Evolutionary conservation across 495 filamentous ascomycete species (phyloP), one percentile per base, ranked within the genome.

Genomic region (Wilcoxina mikolae): DNA sequence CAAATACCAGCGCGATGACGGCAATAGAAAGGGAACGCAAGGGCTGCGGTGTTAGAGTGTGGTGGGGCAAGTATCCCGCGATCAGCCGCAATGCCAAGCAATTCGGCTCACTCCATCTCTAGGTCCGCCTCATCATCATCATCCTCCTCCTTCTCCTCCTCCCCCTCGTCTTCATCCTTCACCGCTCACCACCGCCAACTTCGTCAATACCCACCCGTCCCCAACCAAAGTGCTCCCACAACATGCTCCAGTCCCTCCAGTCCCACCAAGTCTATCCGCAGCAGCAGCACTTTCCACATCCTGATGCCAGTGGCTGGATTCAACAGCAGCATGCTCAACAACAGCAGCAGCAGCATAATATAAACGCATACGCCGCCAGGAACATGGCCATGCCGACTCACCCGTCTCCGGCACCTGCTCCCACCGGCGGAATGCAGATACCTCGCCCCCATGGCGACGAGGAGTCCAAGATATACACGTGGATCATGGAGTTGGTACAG

Each of bases 401-500:
- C 3, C 44, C 64, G 65, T 72, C 51, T 60, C 68, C 57, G 60
- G 69, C 52, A 64, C 76, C 52, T 70, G 76, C 47, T 71, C 72
- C 49, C 71, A 71, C 58, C 78, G 83, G 65, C 74, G 74, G 61
- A 71, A 77, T 65, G 72, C 67, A 11, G 27, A 18, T 23, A 9
- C 17, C 28, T 33, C 69, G 69, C 61, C 51, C 63, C 55, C 69
- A 70, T 89, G 51, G 85, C 82, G 93, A 96, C 64, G 91, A 99
- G 62, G 95, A 95, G 66, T 77, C 86, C 61, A 79, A 90, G 50
- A 87, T 94, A 15, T 77, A 96, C 62, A 81, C 81, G 58, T 95
- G 88, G 79, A 90, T 96, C 57, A 83, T 87, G 41, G 90, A 99
- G 65, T 73, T 96, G 42, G 76, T 96, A 60, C 90, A 88, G 64